Conservation (phyloP, 179 eudicot species). For the Patellifolia procumbens region DNA sequence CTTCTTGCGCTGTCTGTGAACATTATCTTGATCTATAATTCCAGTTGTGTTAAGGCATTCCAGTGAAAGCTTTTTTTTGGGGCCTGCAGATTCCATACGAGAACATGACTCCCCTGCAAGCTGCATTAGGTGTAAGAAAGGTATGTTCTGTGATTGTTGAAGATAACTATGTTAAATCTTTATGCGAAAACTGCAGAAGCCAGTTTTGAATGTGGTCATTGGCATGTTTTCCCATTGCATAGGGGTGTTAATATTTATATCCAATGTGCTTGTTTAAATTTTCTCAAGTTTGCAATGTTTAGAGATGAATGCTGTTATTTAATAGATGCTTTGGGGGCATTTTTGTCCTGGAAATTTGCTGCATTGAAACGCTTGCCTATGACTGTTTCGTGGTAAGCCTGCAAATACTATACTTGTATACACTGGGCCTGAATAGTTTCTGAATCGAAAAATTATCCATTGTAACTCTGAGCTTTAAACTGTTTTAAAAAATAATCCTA, state of each 20-base stretch:
- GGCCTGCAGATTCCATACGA: conserved; percentile 80
- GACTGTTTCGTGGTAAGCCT: neutral
- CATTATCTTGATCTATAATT: neutral
- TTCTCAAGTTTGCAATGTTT: neutral
- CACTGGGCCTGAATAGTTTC: neutral
- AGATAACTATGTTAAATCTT: neutral
- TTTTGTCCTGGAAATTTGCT: neutral
- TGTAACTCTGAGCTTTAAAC: too few species aligned
- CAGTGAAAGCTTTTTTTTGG: conserved; percentile 21
- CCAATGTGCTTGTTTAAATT: neutral
- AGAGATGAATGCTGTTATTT: neutral
- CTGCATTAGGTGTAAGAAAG: conserved; percentile 97
- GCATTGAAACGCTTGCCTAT: neutral
- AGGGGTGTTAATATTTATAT: neutral
- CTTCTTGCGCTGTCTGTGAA: neutral
- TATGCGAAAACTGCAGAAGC: neutral
- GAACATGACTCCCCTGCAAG: conserved; percentile 90
- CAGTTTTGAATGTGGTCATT: neutral
- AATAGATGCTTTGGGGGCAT: neutral
- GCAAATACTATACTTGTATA: neutral
- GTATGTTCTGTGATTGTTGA: conserved; percentile 35
- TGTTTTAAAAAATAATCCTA: too few species aligned
- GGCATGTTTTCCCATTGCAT: too few species aligned
- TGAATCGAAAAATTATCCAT: too few species aligned
- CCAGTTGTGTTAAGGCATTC: conserved; percentile 1